phyloP scores from a whole-genome alignment of 805 yeast genomes.

The Suhomyces sp. region DNA sequence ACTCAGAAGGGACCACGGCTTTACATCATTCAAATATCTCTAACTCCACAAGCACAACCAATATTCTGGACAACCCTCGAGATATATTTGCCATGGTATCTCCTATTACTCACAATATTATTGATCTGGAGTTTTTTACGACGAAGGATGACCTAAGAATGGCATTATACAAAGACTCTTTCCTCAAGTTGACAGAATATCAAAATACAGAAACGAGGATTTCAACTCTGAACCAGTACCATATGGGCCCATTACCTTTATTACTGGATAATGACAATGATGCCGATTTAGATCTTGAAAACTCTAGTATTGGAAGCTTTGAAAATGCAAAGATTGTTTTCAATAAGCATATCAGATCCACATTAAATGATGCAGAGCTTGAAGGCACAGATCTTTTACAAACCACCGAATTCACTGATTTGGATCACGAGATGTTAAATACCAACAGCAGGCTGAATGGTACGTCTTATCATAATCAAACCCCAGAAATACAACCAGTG shows the following conservation, averaged over 20 bases:
- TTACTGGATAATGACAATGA: neutral
- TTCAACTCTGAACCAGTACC: neutral
- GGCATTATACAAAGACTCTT: conserved; percentile 13
- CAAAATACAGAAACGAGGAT: neutral
- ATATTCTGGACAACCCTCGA: neutral
- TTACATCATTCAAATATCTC: too few relatives aligned
- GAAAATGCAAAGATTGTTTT: conserved; percentile 8
- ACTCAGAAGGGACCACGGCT: too few relatives aligned
- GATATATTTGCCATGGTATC: conserved; percentile 14
- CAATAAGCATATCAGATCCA: conserved; percentile 3
- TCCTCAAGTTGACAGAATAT: conserved; percentile 7
- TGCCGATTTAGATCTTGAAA: conserved; percentile 3
- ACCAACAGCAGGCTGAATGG: neutral
- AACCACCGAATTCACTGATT: too few relatives aligned
- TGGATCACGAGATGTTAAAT: too few relatives aligned
- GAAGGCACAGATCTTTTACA: neutral
- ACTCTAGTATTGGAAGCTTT: conserved; percentile 6
- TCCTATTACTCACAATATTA: conserved; percentile 9
- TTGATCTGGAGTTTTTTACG: conserved; percentile 12
- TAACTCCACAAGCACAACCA: too few relatives aligned
- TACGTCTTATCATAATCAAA: neutral
- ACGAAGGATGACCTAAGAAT: conserved; percentile 11
- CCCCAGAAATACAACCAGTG: neutral
- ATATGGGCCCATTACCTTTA: neutral
- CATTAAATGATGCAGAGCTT: neutral